A percentile compares a stretch with the other conserved stretches of the same genome.
Conservation (phyloP, 805 yeast species). For the Zygoascus bituminiphila region DNA sequence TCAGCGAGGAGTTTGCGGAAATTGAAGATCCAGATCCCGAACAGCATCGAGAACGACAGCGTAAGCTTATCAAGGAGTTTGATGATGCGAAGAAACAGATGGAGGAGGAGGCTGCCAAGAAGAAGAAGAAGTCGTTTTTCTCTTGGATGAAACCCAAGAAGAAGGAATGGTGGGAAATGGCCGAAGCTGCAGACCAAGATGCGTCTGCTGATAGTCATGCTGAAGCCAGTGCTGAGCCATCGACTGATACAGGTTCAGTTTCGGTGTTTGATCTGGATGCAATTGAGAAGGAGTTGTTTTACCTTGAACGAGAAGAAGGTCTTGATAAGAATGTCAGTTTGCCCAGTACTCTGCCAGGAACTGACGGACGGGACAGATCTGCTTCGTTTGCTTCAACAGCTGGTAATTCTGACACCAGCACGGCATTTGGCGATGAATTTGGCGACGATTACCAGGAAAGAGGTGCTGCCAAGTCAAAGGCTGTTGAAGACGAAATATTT, state of each 20-base stretch:
- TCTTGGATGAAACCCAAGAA: conserved; percentile 41
- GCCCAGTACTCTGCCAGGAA: not conserved
- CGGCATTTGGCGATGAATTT: conserved; percentile 22
- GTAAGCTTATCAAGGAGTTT: conserved; percentile 74
- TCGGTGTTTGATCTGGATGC: conserved; percentile 34
- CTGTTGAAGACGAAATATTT: not conserved
- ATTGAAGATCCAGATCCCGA: conserved; percentile 95
- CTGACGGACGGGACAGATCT: not conserved
- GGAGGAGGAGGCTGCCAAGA: conserved; percentile 23
- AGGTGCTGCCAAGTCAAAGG: conserved; percentile 7
- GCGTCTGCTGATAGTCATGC: not conserved
- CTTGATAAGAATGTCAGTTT: not conserved
- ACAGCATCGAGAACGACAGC: conserved; percentile 62
- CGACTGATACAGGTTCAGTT: conserved; percentile 32
- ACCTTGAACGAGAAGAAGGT: conserved; percentile 19
- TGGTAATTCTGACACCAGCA: conserved; percentile 1
- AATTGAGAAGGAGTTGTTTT: conserved; percentile 29
- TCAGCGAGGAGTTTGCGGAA: conserved; percentile 87
- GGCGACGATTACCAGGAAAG: conserved; percentile 23
- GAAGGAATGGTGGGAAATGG: conserved; percentile 51
- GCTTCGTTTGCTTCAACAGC: conserved; percentile 4
- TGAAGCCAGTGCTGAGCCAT: conserved; percentile 34
- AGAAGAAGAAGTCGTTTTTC: conserved; percentile 30
- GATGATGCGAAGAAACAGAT: conserved; percentile 71
- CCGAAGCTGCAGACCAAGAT: conserved; percentile 28